These are phyloP conservation scores for Blastomyces gilchristii DNA, from an alignment of 2,329 filamentous ascomycete species.

Conservation along the genomic window DNA sequence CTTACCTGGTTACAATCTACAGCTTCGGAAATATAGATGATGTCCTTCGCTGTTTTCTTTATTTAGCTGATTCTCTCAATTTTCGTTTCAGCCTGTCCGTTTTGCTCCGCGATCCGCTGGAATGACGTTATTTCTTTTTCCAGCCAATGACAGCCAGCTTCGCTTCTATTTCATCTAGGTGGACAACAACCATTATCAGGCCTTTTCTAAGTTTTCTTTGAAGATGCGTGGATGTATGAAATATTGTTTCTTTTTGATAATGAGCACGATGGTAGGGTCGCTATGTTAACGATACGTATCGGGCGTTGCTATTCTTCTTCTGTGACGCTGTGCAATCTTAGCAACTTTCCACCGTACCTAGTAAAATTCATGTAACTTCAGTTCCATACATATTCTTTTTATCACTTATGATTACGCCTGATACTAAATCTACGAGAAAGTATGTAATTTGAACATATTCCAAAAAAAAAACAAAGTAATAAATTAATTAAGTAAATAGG, in stretches of 20 bases:
- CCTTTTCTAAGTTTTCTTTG: not conserved
- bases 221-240: not conserved
- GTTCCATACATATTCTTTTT: too few relatives aligned
- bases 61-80: not conserved
- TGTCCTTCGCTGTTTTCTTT: not conserved
- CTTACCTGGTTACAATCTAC: not conserved
- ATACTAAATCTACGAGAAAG: not conserved
- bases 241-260: not conserved
- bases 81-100: not conserved
- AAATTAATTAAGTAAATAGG: not conserved
- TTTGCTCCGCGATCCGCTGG: not conserved
- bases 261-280: not conserved
- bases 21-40: conserved; percentile 19
- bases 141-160: not conserved
- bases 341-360: not conserved
- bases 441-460: not conserved
- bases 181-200: not conserved
- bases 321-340: not conserved
- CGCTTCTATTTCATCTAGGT: not conserved
- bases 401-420: not conserved
- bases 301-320: not conserved
- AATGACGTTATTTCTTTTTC: not conserved
- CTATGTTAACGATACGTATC: not conserved
- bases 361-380: not conserved
- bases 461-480: not conserved